phyloP scores from a whole-genome alignment of 75 land plant species.

The Isoetes taiwanensis region DNA sequence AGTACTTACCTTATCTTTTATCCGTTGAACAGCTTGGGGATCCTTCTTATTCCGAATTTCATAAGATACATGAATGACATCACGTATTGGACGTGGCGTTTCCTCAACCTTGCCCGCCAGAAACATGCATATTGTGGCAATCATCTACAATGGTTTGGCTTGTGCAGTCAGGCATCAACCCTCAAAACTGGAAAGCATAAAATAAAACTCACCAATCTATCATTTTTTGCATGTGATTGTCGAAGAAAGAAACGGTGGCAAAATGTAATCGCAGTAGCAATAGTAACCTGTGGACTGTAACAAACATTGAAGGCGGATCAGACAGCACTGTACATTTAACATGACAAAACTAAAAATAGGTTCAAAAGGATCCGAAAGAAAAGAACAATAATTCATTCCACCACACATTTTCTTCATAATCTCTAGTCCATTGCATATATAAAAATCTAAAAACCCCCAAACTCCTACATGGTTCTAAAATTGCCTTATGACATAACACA shows the following conservation, averaged over 20 bases:
- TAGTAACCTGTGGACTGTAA: conserved; percentile 70
- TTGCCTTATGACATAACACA: no score
- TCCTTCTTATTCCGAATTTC: conserved; percentile 57
- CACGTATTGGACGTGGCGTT: conserved; percentile 29
- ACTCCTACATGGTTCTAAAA: no score
- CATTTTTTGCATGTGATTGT: conserved; percentile 74
- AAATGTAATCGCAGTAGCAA: conserved; percentile 70
- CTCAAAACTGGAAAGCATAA: conserved; percentile 2
- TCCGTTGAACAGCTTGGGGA: conserved; percentile 59
- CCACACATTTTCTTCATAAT: no score
- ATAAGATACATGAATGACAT: conserved; percentile 30
- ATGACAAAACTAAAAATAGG: no score
- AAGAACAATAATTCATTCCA: no score
- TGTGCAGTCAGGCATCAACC: background rate
- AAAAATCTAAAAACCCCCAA: no score
- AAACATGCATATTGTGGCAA: conserved; percentile 43
- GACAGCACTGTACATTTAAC: no score
- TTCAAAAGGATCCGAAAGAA: no score
- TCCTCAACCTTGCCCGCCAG: conserved; percentile 48
- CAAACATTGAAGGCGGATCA: no score
- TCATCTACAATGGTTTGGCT: conserved; percentile 13
- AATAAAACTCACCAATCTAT: conserved; percentile 30
- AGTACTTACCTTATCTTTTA: conserved; percentile 59
- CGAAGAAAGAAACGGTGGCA: conserved; percentile 76
- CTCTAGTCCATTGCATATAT: no score